Base-by-base conservation (phyloP, 345 rosid species). In the Salix exigua region DNA sequence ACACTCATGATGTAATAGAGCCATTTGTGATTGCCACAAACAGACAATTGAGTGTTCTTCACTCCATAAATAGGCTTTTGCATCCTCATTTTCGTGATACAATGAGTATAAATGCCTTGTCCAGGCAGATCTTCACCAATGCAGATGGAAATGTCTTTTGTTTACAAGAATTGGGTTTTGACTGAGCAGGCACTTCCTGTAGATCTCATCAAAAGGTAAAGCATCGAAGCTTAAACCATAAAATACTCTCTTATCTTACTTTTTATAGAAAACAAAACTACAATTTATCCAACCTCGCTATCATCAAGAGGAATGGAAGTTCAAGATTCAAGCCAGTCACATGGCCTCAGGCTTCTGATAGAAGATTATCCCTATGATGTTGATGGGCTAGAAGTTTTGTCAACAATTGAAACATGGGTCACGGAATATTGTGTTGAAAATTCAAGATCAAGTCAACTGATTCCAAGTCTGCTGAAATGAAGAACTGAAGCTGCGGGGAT, bases 1-100 rank as follows among this genome's bases (percentile, higher is more conserved):
- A 82, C 76, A 94, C 97, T 1, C 97, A 95, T 81, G 97, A 96
- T 8, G 91, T 82, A 8, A 95, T 92, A 74, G 99, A 95, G 83
- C 98, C 98, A 25, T 89, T 94, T 70, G 75, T 92, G 65, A 89
- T 94, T 14, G 97, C 97, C 33, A 80, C 94, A n/a, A 90, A 89
- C 69, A 84, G 98, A 74, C 97, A 90, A 42, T 62, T 92, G 75
- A 94, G 98, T 63, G 89, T 88, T 72, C 78, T 94, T 72, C 98
- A 94, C 79, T 97, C 98, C 62, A 92, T 94, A 72, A 80, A 90
- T 73, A 92, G 90, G 89, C 93, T 94, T 71, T 71, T 94, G 70
- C 94, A 89, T 72, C 98, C 98, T 31, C 98, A 94, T 80, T 94
- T 92, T 79, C 94, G 90, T 0, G 98, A 94, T 82, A 92, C 97